phyloP scores from a whole-genome alignment of 2,329 filamentous ascomycete genomes.

The Beauveria brongniartii region DNA sequence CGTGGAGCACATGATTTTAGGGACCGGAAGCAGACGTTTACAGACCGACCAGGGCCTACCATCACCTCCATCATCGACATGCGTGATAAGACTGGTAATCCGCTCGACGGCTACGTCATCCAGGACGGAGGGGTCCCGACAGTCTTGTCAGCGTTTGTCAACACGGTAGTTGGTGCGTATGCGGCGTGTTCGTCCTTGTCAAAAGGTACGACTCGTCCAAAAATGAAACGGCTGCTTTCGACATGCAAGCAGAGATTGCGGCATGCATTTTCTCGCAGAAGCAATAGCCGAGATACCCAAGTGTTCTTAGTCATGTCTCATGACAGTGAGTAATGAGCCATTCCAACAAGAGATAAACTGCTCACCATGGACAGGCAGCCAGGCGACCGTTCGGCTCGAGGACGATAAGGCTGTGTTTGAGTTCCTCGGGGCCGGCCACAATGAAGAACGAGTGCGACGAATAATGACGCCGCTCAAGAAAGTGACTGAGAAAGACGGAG shows the following conservation, averaged over 20 bases:
- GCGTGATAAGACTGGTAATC: slow-evolving; percentile 38
- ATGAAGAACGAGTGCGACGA: slow-evolving; percentile 41
- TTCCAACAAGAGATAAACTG: neutral
- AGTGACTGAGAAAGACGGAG: slow-evolving; percentile 50
- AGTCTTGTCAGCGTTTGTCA: slow-evolving; percentile 47
- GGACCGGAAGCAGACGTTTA: slow-evolving; percentile 29
- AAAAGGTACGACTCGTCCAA: neutral
- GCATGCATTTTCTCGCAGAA: slow-evolving; percentile 28
- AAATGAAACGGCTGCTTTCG: neutral
- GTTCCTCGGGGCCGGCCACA: slow-evolving; percentile 50
- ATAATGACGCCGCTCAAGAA: slow-evolving; percentile 44
- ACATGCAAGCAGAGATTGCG: neutral
- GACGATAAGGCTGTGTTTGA: slow-evolving; percentile 52
- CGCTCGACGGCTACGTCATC: slow-evolving; percentile 54
- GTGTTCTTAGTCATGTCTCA: slow-evolving; percentile 61
- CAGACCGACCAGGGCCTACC: slow-evolving; percentile 47
- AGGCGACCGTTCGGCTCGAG: slow-evolving; percentile 50
- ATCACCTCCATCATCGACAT: slow-evolving; percentile 57
- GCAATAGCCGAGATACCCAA: slow-evolving; percentile 34
- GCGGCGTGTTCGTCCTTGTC: neutral
- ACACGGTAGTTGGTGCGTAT: slow-evolving; percentile 43
- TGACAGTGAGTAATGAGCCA: slow-evolving; percentile 36
- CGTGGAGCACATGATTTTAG: neutral
- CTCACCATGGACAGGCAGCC: slow-evolving; percentile 34
- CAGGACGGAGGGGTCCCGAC: slow-evolving; percentile 55